A percentile compares a stretch with the other conserved stretches of the same genome.
Conservation (phyloP, 805 yeast species). For the Wickerhamiella hasegawae region DNA sequence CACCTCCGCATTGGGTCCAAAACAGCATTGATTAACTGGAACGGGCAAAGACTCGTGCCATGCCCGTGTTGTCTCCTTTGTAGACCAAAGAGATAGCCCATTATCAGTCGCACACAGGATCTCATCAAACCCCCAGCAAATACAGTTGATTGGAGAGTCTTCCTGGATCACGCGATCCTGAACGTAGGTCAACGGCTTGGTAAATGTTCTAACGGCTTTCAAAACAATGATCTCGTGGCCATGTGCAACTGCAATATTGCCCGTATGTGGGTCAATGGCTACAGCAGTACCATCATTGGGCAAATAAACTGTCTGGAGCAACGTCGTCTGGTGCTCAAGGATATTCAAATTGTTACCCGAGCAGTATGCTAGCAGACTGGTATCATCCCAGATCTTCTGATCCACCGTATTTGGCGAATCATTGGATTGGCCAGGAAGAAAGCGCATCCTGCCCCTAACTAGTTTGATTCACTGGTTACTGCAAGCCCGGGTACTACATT, state of each 20-base stretch:
- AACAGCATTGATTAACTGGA: conserved; percentile 39
- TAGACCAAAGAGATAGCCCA: background rate
- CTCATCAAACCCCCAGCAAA: conserved; percentile 1
- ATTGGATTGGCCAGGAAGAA: conserved; percentile 80
- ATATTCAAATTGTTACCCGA: conserved; percentile 79
- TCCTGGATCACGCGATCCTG: conserved; percentile 5
- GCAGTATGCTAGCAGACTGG: conserved; percentile 49
- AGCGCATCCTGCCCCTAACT: too few species aligned
- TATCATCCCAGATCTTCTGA: conserved; percentile 49
- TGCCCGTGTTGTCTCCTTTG: background rate
- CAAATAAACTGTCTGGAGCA: conserved; percentile 65
- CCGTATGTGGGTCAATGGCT: conserved; percentile 44
- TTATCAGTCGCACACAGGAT: conserved; percentile 1
- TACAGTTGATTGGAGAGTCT: conserved; percentile 10
- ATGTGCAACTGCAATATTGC: conserved; percentile 24
- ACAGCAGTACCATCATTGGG: conserved; percentile 51
- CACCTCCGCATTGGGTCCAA: conserved; percentile 52
- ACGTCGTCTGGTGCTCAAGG: conserved; percentile 31
- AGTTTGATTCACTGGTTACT: too few species aligned
- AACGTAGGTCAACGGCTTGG: conserved; percentile 8
- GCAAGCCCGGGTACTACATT: too few species aligned
- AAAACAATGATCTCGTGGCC: conserved; percentile 13
- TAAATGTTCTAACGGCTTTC: conserved; percentile 13
- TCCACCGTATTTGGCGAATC: conserved; percentile 36
- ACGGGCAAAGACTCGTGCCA: conserved; percentile 43